These are phyloP conservation scores for Vitis vinifera DNA, from an alignment of 164 flowering plant genomes.

Conservation along the genomic window DNA sequence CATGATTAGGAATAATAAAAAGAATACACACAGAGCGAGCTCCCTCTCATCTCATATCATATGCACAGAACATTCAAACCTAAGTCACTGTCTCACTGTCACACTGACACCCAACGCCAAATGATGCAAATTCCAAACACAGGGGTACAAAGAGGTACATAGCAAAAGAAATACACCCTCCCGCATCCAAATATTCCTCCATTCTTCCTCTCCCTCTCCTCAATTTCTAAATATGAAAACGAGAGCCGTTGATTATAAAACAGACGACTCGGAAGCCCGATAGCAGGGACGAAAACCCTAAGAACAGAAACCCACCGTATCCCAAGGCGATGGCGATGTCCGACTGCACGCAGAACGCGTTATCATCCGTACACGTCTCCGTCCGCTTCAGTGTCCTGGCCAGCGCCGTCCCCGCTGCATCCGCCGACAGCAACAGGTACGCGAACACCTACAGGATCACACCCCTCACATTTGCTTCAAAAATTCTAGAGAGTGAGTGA, in stretches of 20 bases:
- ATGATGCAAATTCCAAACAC: too few relatives aligned
- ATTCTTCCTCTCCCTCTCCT: not conserved
- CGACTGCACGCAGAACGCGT: conserved; percentile 68
- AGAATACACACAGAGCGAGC: too few relatives aligned
- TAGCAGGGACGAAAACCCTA: conserved; percentile 61
- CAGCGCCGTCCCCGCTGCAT: conserved; percentile 66
- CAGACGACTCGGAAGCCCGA: conserved; percentile 81
- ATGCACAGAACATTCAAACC: too few relatives aligned
- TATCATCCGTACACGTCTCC: conserved; percentile 46
- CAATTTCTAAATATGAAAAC: conserved; percentile 51
- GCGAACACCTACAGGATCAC: conserved; percentile 60
- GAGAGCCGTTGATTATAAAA: conserved; percentile 72
- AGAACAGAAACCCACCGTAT: conserved; percentile 67
- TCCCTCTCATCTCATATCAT: too few relatives aligned
- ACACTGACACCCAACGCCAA: too few relatives aligned
- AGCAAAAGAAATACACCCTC: conserved; percentile 3
- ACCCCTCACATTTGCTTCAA: not conserved
- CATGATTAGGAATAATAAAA: too few relatives aligned
- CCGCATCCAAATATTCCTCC: conserved; percentile 3
- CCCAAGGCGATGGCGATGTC: conserved; percentile 67
- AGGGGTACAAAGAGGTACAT: conserved; percentile 8
- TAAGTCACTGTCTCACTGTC: too few relatives aligned
- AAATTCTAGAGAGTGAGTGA: not conserved
- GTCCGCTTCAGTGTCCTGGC: conserved; percentile 39
- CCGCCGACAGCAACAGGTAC: conserved; percentile 67